phyloP scores from a whole-genome alignment of 306 rosid genomes.

The Ormosia emarginata region DNA sequence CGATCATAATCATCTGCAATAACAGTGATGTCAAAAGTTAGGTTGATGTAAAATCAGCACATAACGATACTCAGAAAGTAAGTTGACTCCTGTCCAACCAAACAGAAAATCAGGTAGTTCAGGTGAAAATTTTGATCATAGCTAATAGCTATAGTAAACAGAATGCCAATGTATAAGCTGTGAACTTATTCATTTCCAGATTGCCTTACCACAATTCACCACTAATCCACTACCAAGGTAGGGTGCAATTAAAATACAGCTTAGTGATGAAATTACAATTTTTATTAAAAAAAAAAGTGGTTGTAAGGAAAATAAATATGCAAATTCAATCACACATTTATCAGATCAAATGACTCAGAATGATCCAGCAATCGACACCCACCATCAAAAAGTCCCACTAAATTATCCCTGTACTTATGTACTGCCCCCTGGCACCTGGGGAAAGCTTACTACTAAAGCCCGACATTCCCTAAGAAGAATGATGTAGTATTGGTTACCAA shows the following conservation, averaged over 20 bases:
- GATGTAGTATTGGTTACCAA: neutral
- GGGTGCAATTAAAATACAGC: neutral
- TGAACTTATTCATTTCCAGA: neutral
- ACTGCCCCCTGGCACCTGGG: neutral
- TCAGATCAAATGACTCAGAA: slow-evolving; percentile 3
- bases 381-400: neutral
- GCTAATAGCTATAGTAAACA: neutral
- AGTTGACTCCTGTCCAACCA: neutral
- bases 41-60: slow-evolving; percentile 12
- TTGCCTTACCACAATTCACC: neutral
- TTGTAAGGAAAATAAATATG: neutral
- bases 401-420: neutral
- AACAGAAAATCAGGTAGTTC: slow-evolving; percentile 8
- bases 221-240: neutral
- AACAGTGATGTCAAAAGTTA: slow-evolving; percentile 12
- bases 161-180: neutral
- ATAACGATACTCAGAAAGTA: neutral
- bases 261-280: neutral
- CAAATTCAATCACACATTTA: neutral
- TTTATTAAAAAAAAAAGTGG: neutral
- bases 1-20: slow-evolving; percentile 91
- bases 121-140: neutral
- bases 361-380: neutral
- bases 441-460: neutral
- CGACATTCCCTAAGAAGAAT: neutral